A percentile compares a stretch with the other conserved stretches of the same genome.
These are phyloP conservation scores for Skeletonema potamos DNA, from an alignment of 108 stramenopile species.

Conservation along the genomic window DNA sequence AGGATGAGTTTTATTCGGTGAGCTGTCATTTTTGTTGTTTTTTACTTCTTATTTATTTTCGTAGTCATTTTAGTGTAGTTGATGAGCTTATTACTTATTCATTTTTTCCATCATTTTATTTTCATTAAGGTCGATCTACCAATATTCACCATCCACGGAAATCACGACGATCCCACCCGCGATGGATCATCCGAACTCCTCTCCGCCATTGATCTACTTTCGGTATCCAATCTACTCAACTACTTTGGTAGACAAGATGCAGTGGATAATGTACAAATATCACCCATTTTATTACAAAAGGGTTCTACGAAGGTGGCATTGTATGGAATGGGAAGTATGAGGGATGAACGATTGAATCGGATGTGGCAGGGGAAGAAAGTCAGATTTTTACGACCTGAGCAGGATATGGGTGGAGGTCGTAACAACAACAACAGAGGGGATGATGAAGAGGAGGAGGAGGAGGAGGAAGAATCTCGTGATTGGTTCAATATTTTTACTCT, in stretches of 20 bases:
- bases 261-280: conserved; percentile 83
- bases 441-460: conserved; percentile 40
- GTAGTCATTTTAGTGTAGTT: too few relatives aligned
- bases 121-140: conserved; percentile 80
- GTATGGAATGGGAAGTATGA: conserved; percentile 95
- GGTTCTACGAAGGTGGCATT: conserved; percentile 88
- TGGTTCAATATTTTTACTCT: conserved; percentile 96
- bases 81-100: too few relatives aligned
- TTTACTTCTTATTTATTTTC: too few relatives aligned
- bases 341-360: conserved; percentile 96
- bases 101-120: neutral
- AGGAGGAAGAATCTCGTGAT: conserved; percentile 7
- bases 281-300: conserved; percentile 92
- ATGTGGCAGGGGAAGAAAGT: conserved; percentile 94
- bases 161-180: conserved; percentile 96
- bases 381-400: conserved; percentile 63
- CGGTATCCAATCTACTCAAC: conserved; percentile 90
- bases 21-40: conserved; percentile 4
- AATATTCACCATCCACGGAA: conserved; percentile 97
- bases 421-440: conserved; percentile 22
- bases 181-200: conserved; percentile 79
- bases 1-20: conserved; percentile 82
- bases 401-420: conserved; percentile 4
- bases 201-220: conserved; percentile 90
- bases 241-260: conserved; percentile 95